A percentile compares a stretch with the other conserved stretches of the same genome.
phyloP scores from a whole-genome alignment of 257 asterid species.

The Solanum dulcamara region DNA sequence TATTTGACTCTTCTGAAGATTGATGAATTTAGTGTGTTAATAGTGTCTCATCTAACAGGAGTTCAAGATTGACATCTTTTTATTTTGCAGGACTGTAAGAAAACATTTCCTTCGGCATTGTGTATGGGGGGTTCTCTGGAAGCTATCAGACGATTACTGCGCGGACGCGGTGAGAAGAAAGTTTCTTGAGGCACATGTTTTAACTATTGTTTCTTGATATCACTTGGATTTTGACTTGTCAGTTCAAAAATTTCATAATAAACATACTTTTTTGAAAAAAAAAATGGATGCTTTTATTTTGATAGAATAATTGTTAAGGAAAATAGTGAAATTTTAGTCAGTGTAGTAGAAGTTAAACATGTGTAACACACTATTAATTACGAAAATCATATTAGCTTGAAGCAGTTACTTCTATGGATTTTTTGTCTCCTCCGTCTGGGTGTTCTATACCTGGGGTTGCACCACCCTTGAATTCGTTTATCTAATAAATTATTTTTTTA shows the following conservation, averaged over 20 bases:
- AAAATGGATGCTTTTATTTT: background rate
- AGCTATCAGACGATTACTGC: constrained; percentile 68
- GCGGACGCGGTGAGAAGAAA: constrained; percentile 70
- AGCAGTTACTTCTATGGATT: background rate
- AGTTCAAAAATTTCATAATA: background rate
- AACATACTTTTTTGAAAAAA: background rate
- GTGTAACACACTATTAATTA: background rate
- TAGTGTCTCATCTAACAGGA: background rate
- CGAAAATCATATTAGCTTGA: background rate
- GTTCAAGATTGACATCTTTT: background rate
- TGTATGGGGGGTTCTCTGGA: constrained; percentile 87
- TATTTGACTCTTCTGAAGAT: background rate
- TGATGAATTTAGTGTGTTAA: background rate
- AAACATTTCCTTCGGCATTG: constrained; percentile 63
- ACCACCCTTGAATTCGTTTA: background rate
- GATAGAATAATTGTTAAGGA: background rate
- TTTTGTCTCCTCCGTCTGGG: background rate
- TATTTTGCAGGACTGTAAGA: constrained; percentile 72
- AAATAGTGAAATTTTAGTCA: background rate
- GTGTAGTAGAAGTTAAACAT: background rate
- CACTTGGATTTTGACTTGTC: background rate
- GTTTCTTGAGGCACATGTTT: background rate
- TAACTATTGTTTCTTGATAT: background rate
- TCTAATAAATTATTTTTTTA: background rate
- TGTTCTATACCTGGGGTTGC: background rate